Evolutionary conservation across 2,329 filamentous ascomycete genomes (phyloP).

Genomic region (Xylaria sp.): DNA sequence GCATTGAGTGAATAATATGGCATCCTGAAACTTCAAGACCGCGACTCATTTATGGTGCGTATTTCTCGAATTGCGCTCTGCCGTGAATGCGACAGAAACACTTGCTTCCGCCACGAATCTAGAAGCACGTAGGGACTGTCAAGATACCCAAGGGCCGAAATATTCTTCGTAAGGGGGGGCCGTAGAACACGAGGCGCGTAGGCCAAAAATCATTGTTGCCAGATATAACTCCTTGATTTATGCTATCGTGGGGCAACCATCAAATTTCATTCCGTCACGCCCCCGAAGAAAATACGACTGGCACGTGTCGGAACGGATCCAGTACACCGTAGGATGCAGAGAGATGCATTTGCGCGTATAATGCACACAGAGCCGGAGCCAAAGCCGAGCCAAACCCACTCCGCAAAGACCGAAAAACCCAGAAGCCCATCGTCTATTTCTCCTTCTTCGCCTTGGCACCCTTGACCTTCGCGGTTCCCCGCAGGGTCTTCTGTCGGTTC

Average conservation of each 20-base stretch:
- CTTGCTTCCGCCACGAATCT: not conserved
- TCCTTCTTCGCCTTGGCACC: slow-evolving; percentile 93
- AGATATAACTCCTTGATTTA: slow-evolving; percentile 40
- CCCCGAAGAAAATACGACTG: slow-evolving; percentile 21
- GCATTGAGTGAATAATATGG: not conserved
- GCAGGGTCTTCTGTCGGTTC: slow-evolving; percentile 99
- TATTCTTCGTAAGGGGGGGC: not conserved
- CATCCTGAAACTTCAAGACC: not conserved
- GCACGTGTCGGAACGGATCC: slow-evolving; percentile 20
- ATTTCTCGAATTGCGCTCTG: not conserved
- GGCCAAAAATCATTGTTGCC: slow-evolving; percentile 13
- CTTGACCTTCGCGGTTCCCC: slow-evolving; percentile 98
- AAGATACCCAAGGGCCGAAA: not conserved
- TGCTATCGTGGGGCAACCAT: slow-evolving; percentile 41
- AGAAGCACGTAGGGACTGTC: not conserved
- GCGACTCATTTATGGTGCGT: not conserved
- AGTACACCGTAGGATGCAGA: slow-evolving; percentile 25
- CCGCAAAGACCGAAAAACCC: slow-evolving; percentile 35
- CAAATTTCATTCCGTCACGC: slow-evolving; percentile 38
- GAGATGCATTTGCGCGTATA: slow-evolving; percentile 35
- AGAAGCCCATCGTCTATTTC: slow-evolving; percentile 63
- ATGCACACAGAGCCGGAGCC: slow-evolving; percentile 41
- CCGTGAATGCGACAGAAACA: not conserved
- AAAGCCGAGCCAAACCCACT: slow-evolving; percentile 39
- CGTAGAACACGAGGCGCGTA: slow-evolving; percentile 6